A percentile compares a stretch with the other conserved stretches of the same genome.
These are phyloP conservation scores for Magnusiomyces fungicola DNA, from an alignment of 1,139 yeast genomes.

Conservation along the genomic window DNA sequence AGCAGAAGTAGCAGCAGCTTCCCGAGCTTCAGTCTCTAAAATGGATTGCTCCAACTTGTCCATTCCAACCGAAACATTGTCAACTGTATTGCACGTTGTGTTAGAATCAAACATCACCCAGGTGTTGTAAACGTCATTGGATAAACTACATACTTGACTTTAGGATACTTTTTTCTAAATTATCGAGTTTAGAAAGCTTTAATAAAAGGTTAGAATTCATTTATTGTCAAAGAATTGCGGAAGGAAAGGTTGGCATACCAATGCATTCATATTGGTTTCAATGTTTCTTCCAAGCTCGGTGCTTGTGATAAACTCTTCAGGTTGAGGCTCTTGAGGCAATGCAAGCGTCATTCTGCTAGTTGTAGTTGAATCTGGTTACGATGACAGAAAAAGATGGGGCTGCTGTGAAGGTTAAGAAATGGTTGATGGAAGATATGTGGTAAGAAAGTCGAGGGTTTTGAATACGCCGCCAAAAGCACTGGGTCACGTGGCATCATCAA, in stretches of 20 bases:
- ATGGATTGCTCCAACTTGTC: constrained; percentile 38
- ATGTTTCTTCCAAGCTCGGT: constrained; percentile 5
- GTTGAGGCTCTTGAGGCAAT: background rate
- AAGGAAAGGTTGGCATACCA: constrained; percentile 2
- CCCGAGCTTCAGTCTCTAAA: background rate
- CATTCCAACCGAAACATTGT: background rate
- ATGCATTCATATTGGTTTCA: background rate
- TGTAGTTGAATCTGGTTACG: no score
- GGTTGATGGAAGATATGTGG: background rate
- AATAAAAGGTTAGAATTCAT: background rate
- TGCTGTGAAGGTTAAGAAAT: no score
- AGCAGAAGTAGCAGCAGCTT: background rate
- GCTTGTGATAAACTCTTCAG: constrained; percentile 5
- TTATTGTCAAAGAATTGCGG: background rate
- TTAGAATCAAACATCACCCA: background rate
- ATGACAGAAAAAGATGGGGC: no score
- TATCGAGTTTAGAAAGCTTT: background rate
- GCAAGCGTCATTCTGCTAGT: background rate
- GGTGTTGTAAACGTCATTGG: background rate
- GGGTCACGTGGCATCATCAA: background rate
- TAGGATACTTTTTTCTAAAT: background rate
- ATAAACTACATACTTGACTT: background rate
- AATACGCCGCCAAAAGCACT: background rate
- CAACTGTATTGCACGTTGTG: no score
- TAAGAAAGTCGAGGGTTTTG: background rate